phyloP scores from a whole-genome alignment of 2,329 filamentous ascomycete genomes.

The Colletotrichum liriopes region DNA sequence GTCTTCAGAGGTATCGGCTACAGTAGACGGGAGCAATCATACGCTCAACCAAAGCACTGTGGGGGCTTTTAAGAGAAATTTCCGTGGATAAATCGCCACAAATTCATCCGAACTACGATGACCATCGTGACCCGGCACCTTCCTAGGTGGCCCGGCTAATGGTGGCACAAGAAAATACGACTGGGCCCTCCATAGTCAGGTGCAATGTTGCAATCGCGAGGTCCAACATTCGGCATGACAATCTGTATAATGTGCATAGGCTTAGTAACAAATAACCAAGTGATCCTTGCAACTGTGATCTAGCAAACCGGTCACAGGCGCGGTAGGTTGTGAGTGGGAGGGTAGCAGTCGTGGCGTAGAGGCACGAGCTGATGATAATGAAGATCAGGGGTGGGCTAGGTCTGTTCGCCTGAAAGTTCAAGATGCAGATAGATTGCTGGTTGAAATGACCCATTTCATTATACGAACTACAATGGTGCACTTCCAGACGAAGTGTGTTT shows the following conservation, averaged over 20 bases:
- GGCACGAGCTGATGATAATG: slow-evolving; percentile 19
- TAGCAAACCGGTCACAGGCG: background rate
- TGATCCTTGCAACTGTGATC: slow-evolving; percentile 14
- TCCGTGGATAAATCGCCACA: background rate
- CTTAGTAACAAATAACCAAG: background rate
- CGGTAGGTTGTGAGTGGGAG: background rate
- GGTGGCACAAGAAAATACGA: background rate
- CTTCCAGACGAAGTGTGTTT: background rate
- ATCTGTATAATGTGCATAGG: background rate
- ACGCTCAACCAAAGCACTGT: background rate
- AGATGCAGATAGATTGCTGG: slow-evolving; percentile 26
- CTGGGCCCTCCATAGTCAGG: background rate
- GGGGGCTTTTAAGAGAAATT: too few relatives aligned
- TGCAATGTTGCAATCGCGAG: slow-evolving; percentile 4
- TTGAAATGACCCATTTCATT: slow-evolving; percentile 4
- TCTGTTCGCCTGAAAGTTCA: slow-evolving; percentile 14
- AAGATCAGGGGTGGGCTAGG: slow-evolving; percentile 29
- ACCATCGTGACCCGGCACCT: background rate
- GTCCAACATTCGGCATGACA: background rate
- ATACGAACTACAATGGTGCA: background rate
- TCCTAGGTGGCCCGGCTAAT: background rate
- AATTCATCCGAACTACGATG: background rate
- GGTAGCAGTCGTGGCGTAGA: slow-evolving; percentile 23
- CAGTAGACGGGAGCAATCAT: too few relatives aligned
- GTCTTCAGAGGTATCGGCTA: too few relatives aligned